Evolutionary conservation across 805 yeast species (phyloP).

Genomic region (Starmerella riodocensis): DNA sequence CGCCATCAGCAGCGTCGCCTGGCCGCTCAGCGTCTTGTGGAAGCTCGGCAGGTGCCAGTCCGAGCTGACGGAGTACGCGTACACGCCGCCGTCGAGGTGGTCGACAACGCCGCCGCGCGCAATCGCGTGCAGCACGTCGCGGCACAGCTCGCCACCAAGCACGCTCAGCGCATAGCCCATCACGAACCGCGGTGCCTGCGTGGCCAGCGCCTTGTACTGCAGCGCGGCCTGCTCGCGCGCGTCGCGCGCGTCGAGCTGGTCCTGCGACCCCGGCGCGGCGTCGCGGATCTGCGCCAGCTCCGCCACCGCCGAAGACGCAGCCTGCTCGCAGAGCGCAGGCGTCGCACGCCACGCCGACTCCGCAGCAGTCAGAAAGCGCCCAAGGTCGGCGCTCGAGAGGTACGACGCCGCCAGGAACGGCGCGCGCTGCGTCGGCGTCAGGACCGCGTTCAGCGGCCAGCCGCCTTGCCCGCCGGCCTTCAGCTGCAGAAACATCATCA

Average conservation of each 20-base stretch:
- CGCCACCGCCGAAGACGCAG: constrained; percentile 21
- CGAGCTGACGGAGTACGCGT: constrained; percentile 28
- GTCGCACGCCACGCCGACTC: constrained; percentile 25
- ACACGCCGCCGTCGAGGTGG: constrained; percentile 29
- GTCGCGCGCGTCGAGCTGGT: not conserved
- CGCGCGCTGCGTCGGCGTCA: constrained; percentile 26
- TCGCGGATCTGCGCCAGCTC: constrained; percentile 15
- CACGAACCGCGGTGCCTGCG: constrained; percentile 29
- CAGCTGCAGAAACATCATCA: constrained; percentile 29
- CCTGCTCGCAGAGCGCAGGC: constrained; percentile 21
- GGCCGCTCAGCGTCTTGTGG: constrained; percentile 31
- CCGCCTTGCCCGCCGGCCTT: constrained; percentile 29
- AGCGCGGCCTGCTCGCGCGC: constrained; percentile 4
- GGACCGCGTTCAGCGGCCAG: constrained; percentile 32
- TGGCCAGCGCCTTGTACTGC: constrained; percentile 7
- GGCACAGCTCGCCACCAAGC: constrained; percentile 8
- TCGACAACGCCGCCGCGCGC: constrained; percentile 30
- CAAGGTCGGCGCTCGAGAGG: constrained; percentile 26
- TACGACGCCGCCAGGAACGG: constrained; percentile 32
- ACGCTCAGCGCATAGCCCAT: constrained; percentile 16
- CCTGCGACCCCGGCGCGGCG: not conserved
- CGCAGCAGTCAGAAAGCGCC: constrained; percentile 25
- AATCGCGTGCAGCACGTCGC: constrained; percentile 23
- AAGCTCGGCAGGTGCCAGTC: constrained; percentile 33
- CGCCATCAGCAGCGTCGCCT: constrained; percentile 28